Percentiles rank a stretch among this genome's conserved stretches.
Conservation (phyloP, 495 filamentous ascomycete genomes). For the Aspergillus cavernicola region DNA sequence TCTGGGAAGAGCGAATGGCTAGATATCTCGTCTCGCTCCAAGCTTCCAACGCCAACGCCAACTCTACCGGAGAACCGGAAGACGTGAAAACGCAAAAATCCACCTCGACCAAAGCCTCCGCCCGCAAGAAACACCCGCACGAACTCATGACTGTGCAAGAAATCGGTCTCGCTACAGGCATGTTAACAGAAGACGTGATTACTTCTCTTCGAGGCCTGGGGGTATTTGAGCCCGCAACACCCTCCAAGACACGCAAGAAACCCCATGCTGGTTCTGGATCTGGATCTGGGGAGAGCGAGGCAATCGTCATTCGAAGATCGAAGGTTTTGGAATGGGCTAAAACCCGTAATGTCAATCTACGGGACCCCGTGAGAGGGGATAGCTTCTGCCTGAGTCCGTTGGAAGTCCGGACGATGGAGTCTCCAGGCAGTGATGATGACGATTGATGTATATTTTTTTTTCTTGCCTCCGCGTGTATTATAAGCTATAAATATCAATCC, state of each 20-base stretch:
- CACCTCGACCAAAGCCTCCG: constrained; percentile 16
- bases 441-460: neutral
- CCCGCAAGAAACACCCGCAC: constrained; percentile 32
- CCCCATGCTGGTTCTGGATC: no score
- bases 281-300: constrained; percentile 28
- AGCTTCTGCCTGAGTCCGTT: constrained; percentile 45
- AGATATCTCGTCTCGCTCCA: constrained; percentile 54
- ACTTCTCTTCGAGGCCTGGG: constrained; percentile 74
- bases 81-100: constrained; percentile 25
- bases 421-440: constrained; percentile 13
- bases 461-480: neutral
- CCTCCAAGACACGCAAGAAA: constrained; percentile 38
- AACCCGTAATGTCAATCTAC: constrained; percentile 34
- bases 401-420: constrained; percentile 10
- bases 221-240: constrained; percentile 57
- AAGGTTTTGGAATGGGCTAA: constrained; percentile 46
- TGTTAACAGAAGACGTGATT: constrained; percentile 77
- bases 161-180: constrained; percentile 66
- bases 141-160: constrained; percentile 51
- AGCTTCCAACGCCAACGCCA: constrained; percentile 12
- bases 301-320: constrained; percentile 39
- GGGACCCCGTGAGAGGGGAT: constrained; percentile 46
- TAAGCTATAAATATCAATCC: neutral
- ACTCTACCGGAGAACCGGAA: constrained; percentile 18
- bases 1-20: constrained; percentile 79